A percentile compares a stretch with the other conserved stretches of the same genome.
Evolutionary conservation across 1,139 yeast species (phyloP).

Genomic region (Blastobotrys proliferans): DNA sequence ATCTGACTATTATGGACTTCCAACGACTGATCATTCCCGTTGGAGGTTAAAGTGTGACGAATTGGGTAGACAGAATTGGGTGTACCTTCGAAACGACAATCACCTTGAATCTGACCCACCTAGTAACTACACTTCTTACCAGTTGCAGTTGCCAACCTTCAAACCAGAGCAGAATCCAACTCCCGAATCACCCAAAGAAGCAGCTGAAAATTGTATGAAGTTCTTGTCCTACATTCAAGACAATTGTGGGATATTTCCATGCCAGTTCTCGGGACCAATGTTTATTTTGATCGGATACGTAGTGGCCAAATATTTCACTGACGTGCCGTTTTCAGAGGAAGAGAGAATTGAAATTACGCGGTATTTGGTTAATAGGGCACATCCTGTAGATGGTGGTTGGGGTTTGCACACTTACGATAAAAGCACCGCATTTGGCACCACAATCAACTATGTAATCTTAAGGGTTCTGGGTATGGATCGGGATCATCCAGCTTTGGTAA

Average conservation of each 20-base stretch:
- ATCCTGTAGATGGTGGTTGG: slow-evolving; percentile 99
- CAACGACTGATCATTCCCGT: slow-evolving; percentile 59
- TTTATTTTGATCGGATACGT: slow-evolving; percentile 91
- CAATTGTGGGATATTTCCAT: slow-evolving; percentile 75
- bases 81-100: slow-evolving; percentile 44
- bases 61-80: slow-evolving; percentile 82
- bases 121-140: slow-evolving; percentile 47
- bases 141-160: slow-evolving; percentile 53
- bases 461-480: slow-evolving; percentile 71
- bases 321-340: slow-evolving; percentile 55
- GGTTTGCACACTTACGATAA: slow-evolving; percentile 95
- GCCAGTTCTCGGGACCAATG: slow-evolving; percentile 97
- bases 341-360: slow-evolving; percentile 68
- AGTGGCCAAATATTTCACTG: slow-evolving; percentile 66
- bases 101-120: slow-evolving; percentile 21
- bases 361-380: slow-evolving; percentile 82
- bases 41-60: slow-evolving; percentile 76
- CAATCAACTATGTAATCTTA: slow-evolving; percentile 74
- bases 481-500: slow-evolving; percentile 73
- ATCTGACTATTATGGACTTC: slow-evolving; percentile 45
- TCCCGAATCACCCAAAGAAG: slow-evolving; percentile 48
- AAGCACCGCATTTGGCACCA: slow-evolving; percentile 92
- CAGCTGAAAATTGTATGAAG: slow-evolving; percentile 71
- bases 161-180: slow-evolving; percentile 21
- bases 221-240: slow-evolving; percentile 71